phyloP scores from a whole-genome alignment of 1,284 basidiomycete genomes.

The Naganishia cerealis region DNA sequence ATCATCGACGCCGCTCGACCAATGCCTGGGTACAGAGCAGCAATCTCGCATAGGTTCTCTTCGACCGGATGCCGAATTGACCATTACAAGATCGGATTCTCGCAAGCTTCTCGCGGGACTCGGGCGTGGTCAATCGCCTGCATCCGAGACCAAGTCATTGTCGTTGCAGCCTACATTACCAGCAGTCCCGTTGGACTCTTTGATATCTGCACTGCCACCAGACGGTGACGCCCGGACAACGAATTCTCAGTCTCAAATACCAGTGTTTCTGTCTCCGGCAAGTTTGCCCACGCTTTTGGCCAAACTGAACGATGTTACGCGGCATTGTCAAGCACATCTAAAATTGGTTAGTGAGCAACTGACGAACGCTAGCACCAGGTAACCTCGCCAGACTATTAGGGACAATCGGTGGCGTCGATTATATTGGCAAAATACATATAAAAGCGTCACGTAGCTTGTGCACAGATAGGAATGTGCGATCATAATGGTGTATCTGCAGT shows the following conservation, averaged over 20 bases:
- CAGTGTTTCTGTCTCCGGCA: constrained; percentile 12
- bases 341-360: constrained; percentile 1
- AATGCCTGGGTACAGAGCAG: neutral
- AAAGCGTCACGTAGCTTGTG: neutral
- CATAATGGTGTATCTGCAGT: neutral
- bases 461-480: neutral
- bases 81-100: constrained; percentile 30
- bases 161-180: neutral
- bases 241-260: neutral
- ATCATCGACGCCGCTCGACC: neutral
- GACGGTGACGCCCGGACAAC: neutral
- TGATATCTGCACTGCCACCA: neutral
- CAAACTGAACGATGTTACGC: constrained; percentile 15
- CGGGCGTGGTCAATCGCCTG: constrained; percentile 8
- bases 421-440: neutral
- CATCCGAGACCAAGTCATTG: neutral
- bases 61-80: constrained; percentile 12
- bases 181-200: neutral
- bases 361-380: neutral
- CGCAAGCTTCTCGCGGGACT: constrained; percentile 27
- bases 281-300: constrained; percentile 13
- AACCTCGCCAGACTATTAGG: neutral
- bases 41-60: neutral
- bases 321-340: constrained; percentile 4
- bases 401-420: neutral